A percentile compares a stretch with the other conserved stretches of the same genome.
Evolutionary conservation across 2,329 filamentous ascomycete genomes (phyloP).

Genomic region (Aspergillus novoparasiticus): DNA sequence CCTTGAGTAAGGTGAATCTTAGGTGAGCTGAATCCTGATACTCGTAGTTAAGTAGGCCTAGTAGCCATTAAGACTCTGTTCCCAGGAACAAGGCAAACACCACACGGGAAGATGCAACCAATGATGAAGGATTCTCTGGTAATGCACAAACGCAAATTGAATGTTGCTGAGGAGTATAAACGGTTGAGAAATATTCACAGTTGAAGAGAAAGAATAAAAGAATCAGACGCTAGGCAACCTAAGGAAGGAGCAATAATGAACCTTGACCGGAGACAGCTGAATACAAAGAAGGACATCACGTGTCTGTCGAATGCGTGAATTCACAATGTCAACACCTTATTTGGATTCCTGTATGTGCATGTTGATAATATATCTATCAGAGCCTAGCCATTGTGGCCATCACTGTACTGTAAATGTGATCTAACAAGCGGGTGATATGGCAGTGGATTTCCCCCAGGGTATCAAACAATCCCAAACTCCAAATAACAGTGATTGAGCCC

Average conservation of each 20-base stretch:
- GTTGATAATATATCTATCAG: constrained; percentile 15
- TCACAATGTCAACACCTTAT: background rate
- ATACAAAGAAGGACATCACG: background rate
- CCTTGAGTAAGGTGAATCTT: too few species aligned
- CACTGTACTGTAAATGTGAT: constrained; percentile 15
- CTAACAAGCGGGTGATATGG: constrained; percentile 13
- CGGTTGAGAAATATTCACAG: background rate
- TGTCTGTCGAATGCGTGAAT: background rate
- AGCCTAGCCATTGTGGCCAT: constrained; percentile 15
- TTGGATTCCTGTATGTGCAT: constrained; percentile 8
- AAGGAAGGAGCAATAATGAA: background rate
- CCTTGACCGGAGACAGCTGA: background rate
- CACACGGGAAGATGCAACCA: constrained; percentile 8
- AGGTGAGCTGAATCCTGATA: background rate
- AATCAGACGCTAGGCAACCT: background rate
- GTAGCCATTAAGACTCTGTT: background rate
- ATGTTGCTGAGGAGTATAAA: background rate
- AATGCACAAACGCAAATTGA: background rate
- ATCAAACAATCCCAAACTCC: constrained; percentile 30
- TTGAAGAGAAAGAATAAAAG: background rate
- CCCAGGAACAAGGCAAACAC: constrained; percentile 5
- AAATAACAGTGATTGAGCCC: constrained; percentile 16
- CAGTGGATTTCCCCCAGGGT: constrained; percentile 26
- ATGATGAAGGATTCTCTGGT: constrained; percentile 2
- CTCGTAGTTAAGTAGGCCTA: background rate